Conservation (phyloP, 306 rosid genomes). For the Benincasa hispida region DNA sequence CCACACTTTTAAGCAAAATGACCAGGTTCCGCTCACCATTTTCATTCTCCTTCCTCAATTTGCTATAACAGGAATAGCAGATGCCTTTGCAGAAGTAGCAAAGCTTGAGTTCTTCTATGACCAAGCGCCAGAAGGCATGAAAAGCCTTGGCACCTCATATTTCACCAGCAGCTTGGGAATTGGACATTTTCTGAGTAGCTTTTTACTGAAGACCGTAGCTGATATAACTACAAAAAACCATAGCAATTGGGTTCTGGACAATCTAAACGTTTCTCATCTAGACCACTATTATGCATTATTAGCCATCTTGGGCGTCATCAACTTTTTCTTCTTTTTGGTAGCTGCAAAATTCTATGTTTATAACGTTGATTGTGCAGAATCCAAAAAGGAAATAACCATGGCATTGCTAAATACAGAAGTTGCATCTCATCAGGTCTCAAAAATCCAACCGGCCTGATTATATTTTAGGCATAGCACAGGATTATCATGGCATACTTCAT, state of each 20-base stretch:
- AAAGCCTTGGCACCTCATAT: conserved; percentile 68
- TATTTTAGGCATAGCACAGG: neutral
- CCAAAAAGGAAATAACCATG: conserved; percentile 14
- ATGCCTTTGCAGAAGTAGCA: conserved; percentile 53
- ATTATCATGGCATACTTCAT: neutral
- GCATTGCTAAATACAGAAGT: neutral
- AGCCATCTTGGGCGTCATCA: conserved; percentile 39
- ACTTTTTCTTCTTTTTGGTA: conserved; percentile 48
- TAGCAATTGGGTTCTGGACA: conserved; percentile 62
- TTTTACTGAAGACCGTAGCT: conserved; percentile 44
- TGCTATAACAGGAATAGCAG: conserved; percentile 55
- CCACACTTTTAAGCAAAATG: conserved; percentile 8
- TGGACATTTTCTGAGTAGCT: conserved; percentile 53
- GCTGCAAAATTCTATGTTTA: conserved; percentile 52
- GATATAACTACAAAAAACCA: conserved; percentile 33
- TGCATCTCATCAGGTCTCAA: neutral
- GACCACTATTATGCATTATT: conserved; percentile 55
- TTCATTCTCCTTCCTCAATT: conserved; percentile 73
- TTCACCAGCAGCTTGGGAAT: conserved; percentile 46
- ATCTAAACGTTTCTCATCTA: conserved; percentile 48
- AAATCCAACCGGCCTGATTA: conserved; percentile 6
- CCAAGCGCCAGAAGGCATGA: conserved; percentile 74
- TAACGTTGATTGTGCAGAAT: conserved; percentile 25
- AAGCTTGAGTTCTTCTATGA: conserved; percentile 75
- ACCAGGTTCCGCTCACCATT: conserved; percentile 47